Conservation (phyloP, 331 rosid genomes). For the Malus hybrid region DNA sequence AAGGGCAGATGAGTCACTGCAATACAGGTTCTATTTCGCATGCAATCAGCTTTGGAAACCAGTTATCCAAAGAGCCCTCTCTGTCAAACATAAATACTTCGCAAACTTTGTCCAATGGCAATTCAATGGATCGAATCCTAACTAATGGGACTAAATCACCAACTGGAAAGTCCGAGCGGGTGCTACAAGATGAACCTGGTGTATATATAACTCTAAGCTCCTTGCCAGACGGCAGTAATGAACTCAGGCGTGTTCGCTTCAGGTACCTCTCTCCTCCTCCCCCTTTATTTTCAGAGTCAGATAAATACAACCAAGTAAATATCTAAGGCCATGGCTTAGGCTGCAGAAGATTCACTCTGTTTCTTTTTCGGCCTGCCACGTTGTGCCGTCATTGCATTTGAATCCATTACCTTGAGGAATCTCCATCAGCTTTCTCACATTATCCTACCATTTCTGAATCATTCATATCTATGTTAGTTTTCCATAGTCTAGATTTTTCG, state of each 20-base stretch:
- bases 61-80: slow-evolving; percentile 35
- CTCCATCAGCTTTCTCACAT: not conserved
- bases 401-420: not conserved
- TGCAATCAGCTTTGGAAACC: slow-evolving; percentile 27
- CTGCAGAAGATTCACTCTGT: not conserved
- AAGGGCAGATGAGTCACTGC: slow-evolving; percentile 34
- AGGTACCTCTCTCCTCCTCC: slow-evolving; percentile 43
- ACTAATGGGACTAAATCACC: slow-evolving; percentile 44
- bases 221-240: slow-evolving; percentile 59
- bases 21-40: slow-evolving; percentile 22
- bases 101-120: slow-evolving; percentile 36
- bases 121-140: slow-evolving; percentile 26
- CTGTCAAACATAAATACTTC: slow-evolving; percentile 27
- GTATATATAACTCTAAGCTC: slow-evolving; percentile 65
- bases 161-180: slow-evolving; percentile 60
- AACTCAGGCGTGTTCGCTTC: slow-evolving; percentile 89
- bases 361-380: not conserved
- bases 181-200: slow-evolving; percentile 89
- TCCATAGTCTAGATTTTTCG: not conserved
- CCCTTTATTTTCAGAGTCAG: not conserved
- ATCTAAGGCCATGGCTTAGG: not conserved
- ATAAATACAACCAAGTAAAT: not conserved
- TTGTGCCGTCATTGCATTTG: not conserved
- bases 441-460: not conserved
- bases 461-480: not conserved